Percentiles rank a stretch among this genome's conserved stretches.
phyloP scores from a whole-genome alignment of 352 stramenopile species.

The Phytophthora melonis region DNA sequence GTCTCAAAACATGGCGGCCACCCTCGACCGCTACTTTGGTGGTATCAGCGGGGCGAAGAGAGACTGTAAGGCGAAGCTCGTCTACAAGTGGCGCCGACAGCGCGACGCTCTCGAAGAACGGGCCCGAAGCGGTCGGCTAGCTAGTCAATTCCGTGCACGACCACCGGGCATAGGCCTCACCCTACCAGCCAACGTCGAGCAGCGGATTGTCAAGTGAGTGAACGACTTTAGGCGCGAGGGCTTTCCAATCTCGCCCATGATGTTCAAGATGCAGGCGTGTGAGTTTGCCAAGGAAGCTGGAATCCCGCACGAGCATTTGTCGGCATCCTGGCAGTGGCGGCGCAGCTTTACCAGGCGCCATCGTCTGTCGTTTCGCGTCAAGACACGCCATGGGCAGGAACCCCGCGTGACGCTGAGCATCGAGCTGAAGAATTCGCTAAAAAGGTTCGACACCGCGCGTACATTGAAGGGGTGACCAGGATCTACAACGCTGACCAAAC shows the following conservation, averaged over 20 bases:
- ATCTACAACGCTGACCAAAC: conserved; percentile 16
- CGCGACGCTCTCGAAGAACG: no score
- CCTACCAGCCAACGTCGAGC: no score
- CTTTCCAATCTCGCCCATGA: background rate
- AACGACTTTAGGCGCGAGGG: background rate
- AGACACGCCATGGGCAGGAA: background rate
- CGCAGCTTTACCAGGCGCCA: background rate
- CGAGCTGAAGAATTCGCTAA: background rate
- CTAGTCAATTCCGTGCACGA: no score
- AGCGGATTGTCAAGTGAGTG: background rate
- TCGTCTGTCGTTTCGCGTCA: background rate
- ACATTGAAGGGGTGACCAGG: background rate
- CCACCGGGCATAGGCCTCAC: no score
- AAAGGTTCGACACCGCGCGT: background rate
- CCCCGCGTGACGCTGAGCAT: background rate
- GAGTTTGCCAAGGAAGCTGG: background rate
- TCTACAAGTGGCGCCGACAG: no score
- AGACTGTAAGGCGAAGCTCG: no score
- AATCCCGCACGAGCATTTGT: background rate
- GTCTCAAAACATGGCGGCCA: no score
- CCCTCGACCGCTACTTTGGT: no score
- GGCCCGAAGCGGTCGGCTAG: no score
- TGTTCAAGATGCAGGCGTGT: background rate
- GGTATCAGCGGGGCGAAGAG: no score
- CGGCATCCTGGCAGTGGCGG: background rate